A percentile compares a stretch with the other conserved stretches of the same genome.
phyloP scores from a whole-genome alignment of 164 flowering plant species.

The Vitis cinerea region DNA sequence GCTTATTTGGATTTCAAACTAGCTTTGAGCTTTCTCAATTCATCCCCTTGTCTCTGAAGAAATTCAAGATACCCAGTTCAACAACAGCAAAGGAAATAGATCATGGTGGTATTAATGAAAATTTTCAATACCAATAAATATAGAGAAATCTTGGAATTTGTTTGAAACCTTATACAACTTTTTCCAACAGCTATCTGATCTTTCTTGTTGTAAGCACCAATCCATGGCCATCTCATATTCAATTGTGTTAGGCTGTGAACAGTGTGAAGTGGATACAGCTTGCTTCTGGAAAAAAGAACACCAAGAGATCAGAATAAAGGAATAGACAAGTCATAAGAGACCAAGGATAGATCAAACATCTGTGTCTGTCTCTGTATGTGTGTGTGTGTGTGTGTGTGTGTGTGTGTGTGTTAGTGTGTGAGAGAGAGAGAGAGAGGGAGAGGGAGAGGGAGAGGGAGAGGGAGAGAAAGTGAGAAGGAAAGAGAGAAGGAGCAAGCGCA shows the following conservation, averaged over 20 bases:
- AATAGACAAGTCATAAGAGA: background rate
- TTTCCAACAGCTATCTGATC: conserved; percentile 45
- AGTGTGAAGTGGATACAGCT: conserved; percentile 79
- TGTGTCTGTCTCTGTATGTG: background rate
- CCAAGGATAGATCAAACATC: too few species aligned
- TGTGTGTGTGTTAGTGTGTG: background rate
- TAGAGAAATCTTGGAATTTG: background rate
- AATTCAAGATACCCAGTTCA: background rate
- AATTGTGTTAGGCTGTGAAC: conserved; percentile 72
- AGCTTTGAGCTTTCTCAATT: conserved; percentile 14
- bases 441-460: conserved; percentile 3
- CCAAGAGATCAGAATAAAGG: background rate
- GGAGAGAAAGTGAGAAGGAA: conserved; percentile 4
- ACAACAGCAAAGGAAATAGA: background rate
- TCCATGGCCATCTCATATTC: conserved; percentile 83
- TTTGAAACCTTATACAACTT: conserved; percentile 47
- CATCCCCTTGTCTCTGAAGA: conserved; percentile 21
- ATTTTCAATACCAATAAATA: background rate
- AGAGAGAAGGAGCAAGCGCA: background rate
- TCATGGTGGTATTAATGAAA: too few species aligned
- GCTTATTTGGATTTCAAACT: conserved; percentile 19
- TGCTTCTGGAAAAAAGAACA: conserved; percentile 36
- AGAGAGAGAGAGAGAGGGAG: conserved; percentile 5
- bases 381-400: too few species aligned
- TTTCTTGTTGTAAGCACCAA: conserved; percentile 58